Evolutionary conservation across 2,329 filamentous ascomycete species (phyloP), one percentile per base, ranked within the genome.

Genomic region (Colletotrichum scovillei): DNA sequence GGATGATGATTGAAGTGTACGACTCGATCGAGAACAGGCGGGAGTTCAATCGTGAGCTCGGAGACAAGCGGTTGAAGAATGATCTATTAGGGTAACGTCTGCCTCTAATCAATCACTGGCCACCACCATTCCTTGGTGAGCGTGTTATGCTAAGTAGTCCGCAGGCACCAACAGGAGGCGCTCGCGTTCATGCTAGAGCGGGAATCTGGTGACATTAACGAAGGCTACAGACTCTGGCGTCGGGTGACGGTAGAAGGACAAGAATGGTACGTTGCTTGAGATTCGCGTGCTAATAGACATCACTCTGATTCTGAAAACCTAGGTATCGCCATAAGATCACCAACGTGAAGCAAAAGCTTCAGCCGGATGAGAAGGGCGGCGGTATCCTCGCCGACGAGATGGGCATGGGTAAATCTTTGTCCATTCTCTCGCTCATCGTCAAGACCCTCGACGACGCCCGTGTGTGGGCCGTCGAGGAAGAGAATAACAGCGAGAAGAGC

Each of bases 351-450:
- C 49, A 71, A 1, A 22, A 32, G 0, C 66, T 73, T 1, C 73
- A 5, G 1, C 81, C 80, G 0, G 78, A 82, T 2, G 82, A 84
- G 68, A 80, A 64, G 30, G 82, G 81, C 0, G 82, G 82, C 1
- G 88, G 87, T 0, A 87, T 91, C n/a, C 76, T 91, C 2, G 89
- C 89, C 0, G 89, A 91, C 76, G 89, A 91, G 71, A 91, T 91
- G 89, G 89, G 89, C 0, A 84, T 91, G 81, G 89, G 89, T 0
- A 91, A 91, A 75, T 86, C 89, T 0, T 80, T 90, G 7, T 87
- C 87, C 2, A 85, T 88, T 0, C 82, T 91, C 11, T 85, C 87
- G 0, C 78, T 89, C 0, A 82, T 89, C 24, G 77, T 86, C 4
- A 81, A 81, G 19, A 87, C 86, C 0, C 75, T 85, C 0, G 78